phyloP scores from a whole-genome alignment of 768 basidiomycete genomes.

The Leccinellum albellum region DNA sequence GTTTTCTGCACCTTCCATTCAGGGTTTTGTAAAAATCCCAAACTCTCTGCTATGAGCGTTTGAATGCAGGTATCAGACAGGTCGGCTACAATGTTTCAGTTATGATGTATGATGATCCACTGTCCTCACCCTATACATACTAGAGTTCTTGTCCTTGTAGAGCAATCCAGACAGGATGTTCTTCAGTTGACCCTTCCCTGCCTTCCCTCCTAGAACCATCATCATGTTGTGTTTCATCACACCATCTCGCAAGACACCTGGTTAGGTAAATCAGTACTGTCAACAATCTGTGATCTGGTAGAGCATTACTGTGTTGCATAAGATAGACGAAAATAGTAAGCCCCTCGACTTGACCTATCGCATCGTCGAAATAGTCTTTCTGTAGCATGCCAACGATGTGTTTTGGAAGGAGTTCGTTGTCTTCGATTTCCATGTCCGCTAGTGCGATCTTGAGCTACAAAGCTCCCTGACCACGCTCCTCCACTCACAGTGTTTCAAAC shows the following conservation, averaged over 20 bases:
- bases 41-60: constrained; percentile 10
- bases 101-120: too few species aligned
- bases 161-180: constrained; percentile 22
- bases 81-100: constrained; percentile 7
- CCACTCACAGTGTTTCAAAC: constrained; percentile 14
- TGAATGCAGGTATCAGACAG: constrained; percentile 3
- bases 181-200: constrained; percentile 7
- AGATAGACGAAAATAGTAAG: constrained; percentile 25
- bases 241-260: constrained; percentile 11
- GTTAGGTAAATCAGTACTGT: not conserved
- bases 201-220: constrained; percentile 13
- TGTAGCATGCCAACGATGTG: constrained; percentile 15
- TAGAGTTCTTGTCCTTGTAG: constrained; percentile 17
- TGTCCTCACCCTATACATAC: not conserved
- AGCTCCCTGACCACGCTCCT: not conserved
- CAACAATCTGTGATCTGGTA: not conserved
- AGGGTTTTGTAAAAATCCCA: not conserved
- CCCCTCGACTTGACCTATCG: constrained; percentile 19
- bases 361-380: constrained; percentile 23
- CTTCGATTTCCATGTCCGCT: constrained; percentile 14
- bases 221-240: constrained; percentile 15
- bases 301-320: constrained; percentile 16
- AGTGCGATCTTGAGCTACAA: not conserved
- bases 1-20: constrained; percentile 21
- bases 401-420: too few species aligned